phyloP scores from a whole-genome alignment of 768 basidiomycete genomes.

The Paxillus rubicundulus region DNA sequence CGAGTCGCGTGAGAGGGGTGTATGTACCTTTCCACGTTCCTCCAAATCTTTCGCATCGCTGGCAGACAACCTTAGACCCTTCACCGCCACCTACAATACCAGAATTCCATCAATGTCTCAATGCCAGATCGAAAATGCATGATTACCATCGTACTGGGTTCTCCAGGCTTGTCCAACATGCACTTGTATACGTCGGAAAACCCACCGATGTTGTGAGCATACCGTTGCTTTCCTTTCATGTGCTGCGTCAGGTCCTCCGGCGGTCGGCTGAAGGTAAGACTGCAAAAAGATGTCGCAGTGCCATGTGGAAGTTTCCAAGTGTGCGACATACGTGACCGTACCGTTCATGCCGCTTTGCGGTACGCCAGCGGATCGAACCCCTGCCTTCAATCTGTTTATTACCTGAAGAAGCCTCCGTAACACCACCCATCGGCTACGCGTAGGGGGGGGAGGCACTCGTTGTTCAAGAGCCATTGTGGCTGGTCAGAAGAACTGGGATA shows the following conservation, averaged over 20 bases:
- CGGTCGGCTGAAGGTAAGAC: too few relatives aligned
- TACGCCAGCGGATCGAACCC: too few relatives aligned
- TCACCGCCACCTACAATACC: slow-evolving; percentile 2
- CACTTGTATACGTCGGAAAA: slow-evolving; percentile 36
- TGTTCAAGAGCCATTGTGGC: not conserved
- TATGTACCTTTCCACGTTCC: not conserved
- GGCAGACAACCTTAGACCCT: not conserved
- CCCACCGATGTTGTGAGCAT: not conserved
- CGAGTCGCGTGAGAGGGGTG: not conserved
- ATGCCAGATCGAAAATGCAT: not conserved
- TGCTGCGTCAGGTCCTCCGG: slow-evolving; percentile 25
- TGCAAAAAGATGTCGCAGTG: too few relatives aligned
- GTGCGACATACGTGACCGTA: too few relatives aligned
- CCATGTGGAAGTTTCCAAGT: too few relatives aligned
- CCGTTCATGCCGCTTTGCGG: too few relatives aligned
- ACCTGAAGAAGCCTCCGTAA: too few relatives aligned
- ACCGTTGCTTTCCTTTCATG: slow-evolving; percentile 30
- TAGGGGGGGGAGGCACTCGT: not conserved
- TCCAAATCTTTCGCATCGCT: not conserved
- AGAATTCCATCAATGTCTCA: not conserved
- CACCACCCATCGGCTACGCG: too few relatives aligned
- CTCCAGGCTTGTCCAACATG: slow-evolving; percentile 20
- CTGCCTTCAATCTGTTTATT: too few relatives aligned
- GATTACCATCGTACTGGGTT: not conserved
- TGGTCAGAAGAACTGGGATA: too few relatives aligned